Percentiles rank a stretch among this genome's conserved stretches.
Conservation (phyloP, 2,329 filamentous ascomycete species). For the Teratosphaeria destructans region DNA sequence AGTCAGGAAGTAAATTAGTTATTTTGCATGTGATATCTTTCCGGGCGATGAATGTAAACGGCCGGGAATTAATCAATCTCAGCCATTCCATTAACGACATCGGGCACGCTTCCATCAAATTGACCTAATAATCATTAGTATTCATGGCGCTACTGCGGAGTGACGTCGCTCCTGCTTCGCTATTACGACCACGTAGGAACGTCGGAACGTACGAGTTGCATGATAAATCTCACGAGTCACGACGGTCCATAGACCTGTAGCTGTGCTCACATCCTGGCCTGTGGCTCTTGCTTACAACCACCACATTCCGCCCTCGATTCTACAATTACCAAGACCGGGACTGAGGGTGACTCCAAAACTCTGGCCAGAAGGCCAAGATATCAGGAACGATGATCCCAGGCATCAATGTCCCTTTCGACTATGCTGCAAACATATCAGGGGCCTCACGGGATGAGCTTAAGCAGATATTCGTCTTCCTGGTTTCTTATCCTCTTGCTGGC, state of each 20-base stretch:
- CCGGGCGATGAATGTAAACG: background rate
- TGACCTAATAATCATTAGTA: background rate
- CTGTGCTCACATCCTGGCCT: background rate
- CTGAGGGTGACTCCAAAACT: background rate
- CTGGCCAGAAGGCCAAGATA: background rate
- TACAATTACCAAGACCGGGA: background rate
- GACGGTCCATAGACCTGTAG: background rate
- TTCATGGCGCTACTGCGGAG: background rate
- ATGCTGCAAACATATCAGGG: conserved; percentile 47
- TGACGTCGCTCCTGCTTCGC: background rate
- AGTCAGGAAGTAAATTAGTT: background rate
- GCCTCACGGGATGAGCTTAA: conserved; percentile 67
- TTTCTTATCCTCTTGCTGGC: conserved; percentile 85
- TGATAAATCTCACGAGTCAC: too few species aligned
- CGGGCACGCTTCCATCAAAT: background rate
- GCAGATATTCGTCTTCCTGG: conserved; percentile 76
- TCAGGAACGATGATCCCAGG: conserved; percentile 4
- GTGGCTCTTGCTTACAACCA: background rate
- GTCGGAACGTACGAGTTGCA: background rate
- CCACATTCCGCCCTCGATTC: background rate
- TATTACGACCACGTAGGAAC: background rate
- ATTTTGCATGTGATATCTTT: background rate
- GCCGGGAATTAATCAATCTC: background rate
- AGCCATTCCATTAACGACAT: too few species aligned
- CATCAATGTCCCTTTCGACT: conserved; percentile 37